Base-by-base conservation (phyloP, 2,329 filamentous ascomycete species). In the Aspergillus floridensis region DNA sequence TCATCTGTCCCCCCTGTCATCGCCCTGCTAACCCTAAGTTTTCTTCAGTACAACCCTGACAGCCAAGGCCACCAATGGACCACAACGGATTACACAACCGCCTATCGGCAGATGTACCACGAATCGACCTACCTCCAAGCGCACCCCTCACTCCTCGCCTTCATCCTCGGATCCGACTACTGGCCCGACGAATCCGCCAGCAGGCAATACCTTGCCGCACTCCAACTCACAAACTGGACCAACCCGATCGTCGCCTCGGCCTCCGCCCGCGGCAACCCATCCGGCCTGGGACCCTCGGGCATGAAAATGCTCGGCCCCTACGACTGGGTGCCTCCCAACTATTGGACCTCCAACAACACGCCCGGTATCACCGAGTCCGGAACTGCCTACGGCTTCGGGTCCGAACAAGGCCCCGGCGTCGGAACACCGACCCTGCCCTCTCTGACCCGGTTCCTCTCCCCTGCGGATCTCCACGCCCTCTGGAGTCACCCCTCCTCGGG, bases 221-320 rank as follows among this genome's bases (percentile, higher is more conserved):
- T 88, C 10, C 70, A 77, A 24, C 73, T 72, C 0, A 77, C 80
- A 29, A 78, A 84, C 65, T 88, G 85, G 85, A 74, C 83, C 26
- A 76, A 75, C 2, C 85, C 86, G 0, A 78, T 88, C 44, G 77
- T 88, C 44, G 77, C 83, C 0, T 85, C 85, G 0, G 86, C 85
- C 0, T 79, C 80, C 2, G 82, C 83, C 65, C 77, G 80, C 10
- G 84, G 85, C 1, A 84, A 77, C 56, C 81, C 85, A 0, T 63
- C 77, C 8, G 68, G 76, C 1, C 75, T 88, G 0, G 84, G 82
- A 0, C 81, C 82, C 0, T 81, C 82, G 0, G 86, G 86, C 0
- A 82, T 88, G 81, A 88, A 87, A 66, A 88, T 88, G 86, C 80
- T 83, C 0, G 86, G 86, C 0, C 86, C 86, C 0, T 88, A 88